phyloP scores from a whole-genome alignment of 352 stramenopile species.

The Pythium grandisporangium region DNA sequence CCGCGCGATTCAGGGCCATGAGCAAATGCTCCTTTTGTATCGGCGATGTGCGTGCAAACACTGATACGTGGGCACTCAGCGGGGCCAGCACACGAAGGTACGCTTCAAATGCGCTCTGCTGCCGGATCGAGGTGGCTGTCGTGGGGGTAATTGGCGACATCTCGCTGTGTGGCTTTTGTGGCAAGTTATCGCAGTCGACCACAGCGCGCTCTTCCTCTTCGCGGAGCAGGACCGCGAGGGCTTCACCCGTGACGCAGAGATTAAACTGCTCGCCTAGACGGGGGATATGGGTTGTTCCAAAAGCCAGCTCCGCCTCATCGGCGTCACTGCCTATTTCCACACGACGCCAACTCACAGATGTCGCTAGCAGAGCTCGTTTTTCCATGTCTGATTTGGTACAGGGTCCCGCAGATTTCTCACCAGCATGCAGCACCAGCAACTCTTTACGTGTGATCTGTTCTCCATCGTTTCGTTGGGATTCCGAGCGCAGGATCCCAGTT shows the following conservation, averaged over 20 bases:
- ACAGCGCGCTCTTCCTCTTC: slow-evolving; percentile 16
- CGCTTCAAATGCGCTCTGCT: too few relatives aligned
- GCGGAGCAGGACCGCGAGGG: slow-evolving; percentile 11
- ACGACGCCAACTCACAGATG: slow-evolving; percentile 14
- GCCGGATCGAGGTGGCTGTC: too few relatives aligned
- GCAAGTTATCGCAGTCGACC: too few relatives aligned
- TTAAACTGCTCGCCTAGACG: slow-evolving; percentile 14
- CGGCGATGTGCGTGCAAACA: slow-evolving; percentile 91
- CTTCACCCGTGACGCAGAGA: slow-evolving; percentile 30
- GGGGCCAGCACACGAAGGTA: slow-evolving; percentile 14
- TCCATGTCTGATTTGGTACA: too few relatives aligned
- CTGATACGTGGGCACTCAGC: slow-evolving; percentile 30
- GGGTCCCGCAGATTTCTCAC: too few relatives aligned
- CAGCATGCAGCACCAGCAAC: too few relatives aligned
- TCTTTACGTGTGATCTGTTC: too few relatives aligned
- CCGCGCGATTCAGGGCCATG: slow-evolving; percentile 80
- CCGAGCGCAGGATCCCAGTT: slow-evolving; percentile 53
- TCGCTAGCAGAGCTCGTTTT: slow-evolving; percentile 14
- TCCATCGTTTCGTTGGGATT: too few relatives aligned
- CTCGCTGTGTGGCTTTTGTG: too few relatives aligned
- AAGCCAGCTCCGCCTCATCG: slow-evolving; percentile 6
- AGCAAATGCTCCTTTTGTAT: slow-evolving; percentile 91
- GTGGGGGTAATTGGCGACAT: too few relatives aligned
- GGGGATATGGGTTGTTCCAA: slow-evolving; percentile 5
- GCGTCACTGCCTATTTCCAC: slow-evolving; percentile 15